Percentiles rank a stretch among this genome's conserved stretches.
Conservation (phyloP, 2,329 filamentous ascomycete genomes). For the Fusarium nematophilum region DNA sequence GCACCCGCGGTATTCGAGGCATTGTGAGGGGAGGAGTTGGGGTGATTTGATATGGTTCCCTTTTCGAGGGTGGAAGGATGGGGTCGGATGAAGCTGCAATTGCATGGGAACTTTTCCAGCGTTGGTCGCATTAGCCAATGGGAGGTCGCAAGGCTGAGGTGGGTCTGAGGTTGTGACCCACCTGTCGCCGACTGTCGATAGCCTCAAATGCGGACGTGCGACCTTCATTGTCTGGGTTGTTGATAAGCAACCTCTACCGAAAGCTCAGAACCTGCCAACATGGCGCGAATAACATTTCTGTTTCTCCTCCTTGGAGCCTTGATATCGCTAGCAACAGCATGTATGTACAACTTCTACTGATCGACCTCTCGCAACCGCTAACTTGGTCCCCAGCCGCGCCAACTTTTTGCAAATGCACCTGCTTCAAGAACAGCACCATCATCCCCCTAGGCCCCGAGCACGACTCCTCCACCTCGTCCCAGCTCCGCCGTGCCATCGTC, state of each 20-base stretch:
- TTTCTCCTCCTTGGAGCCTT: slow-evolving; percentile 52
- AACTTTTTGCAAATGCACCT: slow-evolving; percentile 77
- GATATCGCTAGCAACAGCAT: slow-evolving; percentile 54
- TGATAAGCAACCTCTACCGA: slow-evolving; percentile 8
- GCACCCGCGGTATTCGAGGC: slow-evolving; percentile 56
- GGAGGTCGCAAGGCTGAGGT: slow-evolving; percentile 36
- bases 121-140: slow-evolving; percentile 41
- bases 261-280: slow-evolving; percentile 38
- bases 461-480: slow-evolving; percentile 34
- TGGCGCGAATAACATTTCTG: slow-evolving; percentile 55
- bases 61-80: slow-evolving; percentile 16
- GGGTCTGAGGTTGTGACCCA: slow-evolving; percentile 19
- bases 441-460: slow-evolving; percentile 67
- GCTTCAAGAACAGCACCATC: slow-evolving; percentile 76
- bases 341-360: slow-evolving; percentile 47
- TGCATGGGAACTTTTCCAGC: slow-evolving; percentile 45
- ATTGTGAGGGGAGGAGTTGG: slow-evolving; percentile 45
- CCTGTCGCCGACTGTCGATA: slow-evolving; percentile 30
- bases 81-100: slow-evolving; percentile 10
- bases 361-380: slow-evolving; percentile 9
- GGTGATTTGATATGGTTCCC: background rate
- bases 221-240: slow-evolving; percentile 22
- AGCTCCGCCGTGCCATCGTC: slow-evolving; percentile 37
- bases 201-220: slow-evolving; percentile 33
- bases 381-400: slow-evolving; percentile 63